Conservation (phyloP, 1,284 basidiomycete species). For the Exobasidium cylindrosporum region DNA sequence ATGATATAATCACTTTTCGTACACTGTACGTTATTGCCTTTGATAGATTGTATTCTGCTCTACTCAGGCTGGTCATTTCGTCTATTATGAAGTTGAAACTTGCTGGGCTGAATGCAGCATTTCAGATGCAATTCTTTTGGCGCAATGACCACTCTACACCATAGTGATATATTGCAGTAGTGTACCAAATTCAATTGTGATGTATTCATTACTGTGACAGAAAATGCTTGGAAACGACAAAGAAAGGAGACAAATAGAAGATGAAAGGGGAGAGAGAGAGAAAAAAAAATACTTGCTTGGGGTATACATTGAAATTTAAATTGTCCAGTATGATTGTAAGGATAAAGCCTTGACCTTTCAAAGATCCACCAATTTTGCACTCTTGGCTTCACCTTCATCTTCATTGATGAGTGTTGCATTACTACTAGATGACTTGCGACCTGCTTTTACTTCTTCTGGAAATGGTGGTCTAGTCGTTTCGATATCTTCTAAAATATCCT, state of each 20-base stretch:
- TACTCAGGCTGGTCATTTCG: no score
- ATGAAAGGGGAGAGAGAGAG: neutral
- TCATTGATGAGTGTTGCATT: neutral
- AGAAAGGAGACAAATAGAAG: neutral
- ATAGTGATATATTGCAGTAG: no score
- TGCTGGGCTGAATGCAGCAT: no score
- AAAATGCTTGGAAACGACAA: neutral
- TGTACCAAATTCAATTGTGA: no score
- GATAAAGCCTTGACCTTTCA: neutral
- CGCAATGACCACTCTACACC: no score
- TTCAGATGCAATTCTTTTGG: no score
- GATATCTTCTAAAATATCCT: constrained; percentile 56
- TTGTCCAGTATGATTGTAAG: neutral
- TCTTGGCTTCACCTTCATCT: neutral
- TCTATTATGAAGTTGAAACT: no score
- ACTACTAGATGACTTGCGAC: neutral
- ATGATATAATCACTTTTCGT: no score
- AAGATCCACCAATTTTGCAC: neutral
- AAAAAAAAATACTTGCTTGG: neutral
- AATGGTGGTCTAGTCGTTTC: constrained; percentile 50
- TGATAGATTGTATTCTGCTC: no score
- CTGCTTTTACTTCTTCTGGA: constrained; percentile 28
- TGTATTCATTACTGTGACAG: neutral
- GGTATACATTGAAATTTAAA: neutral
- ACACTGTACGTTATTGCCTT: no score